These are phyloP conservation scores for Globisporangium splendens DNA, from an alignment of 352 stramenopile species.

Conservation along the genomic window DNA sequence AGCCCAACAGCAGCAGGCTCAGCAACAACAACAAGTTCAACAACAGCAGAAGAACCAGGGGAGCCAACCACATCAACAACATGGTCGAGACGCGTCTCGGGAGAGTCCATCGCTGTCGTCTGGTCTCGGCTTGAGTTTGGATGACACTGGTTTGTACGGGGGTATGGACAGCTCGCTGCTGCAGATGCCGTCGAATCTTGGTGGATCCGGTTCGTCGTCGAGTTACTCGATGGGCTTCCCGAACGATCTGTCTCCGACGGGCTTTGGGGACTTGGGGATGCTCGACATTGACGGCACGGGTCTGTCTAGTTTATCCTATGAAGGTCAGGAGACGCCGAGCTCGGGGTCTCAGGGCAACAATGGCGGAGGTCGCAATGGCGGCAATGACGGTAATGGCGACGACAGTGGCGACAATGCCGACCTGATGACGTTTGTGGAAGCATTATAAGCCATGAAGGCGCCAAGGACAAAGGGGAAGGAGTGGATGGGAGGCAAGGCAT, in stretches of 20 bases:
- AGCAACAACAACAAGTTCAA: slow-evolving; percentile 26
- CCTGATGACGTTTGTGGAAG: slow-evolving; percentile 74
- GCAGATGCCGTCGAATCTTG: slow-evolving; percentile 55
- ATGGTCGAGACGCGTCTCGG: not conserved
- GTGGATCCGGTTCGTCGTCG: slow-evolving; percentile 24
- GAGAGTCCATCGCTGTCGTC: slow-evolving; percentile 50
- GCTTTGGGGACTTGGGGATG: slow-evolving; percentile 63
- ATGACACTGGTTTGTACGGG: slow-evolving; percentile 49
- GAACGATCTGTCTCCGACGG: slow-evolving; percentile 60
- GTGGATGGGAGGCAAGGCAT: too few relatives aligned
- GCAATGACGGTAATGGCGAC: slow-evolving; percentile 23
- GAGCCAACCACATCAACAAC: slow-evolving; percentile 12
- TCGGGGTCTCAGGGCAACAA: slow-evolving; percentile 10
- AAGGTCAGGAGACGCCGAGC: slow-evolving; percentile 33
- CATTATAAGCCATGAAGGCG: slow-evolving; percentile 25
- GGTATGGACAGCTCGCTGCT: slow-evolving; percentile 53
- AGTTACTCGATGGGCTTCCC: slow-evolving; percentile 55
- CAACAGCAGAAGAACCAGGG: slow-evolving; percentile 17
- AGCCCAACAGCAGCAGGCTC: slow-evolving; percentile 21
- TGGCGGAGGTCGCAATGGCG: slow-evolving; percentile 17
- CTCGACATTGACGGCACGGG: slow-evolving; percentile 68
- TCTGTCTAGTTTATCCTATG: slow-evolving; percentile 30
- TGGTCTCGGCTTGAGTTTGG: slow-evolving; percentile 42
- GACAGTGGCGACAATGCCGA: slow-evolving; percentile 50
- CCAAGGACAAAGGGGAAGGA: too few relatives aligned